Conservation (phyloP, 306 rosid species). For the Datisca glomerata region DNA sequence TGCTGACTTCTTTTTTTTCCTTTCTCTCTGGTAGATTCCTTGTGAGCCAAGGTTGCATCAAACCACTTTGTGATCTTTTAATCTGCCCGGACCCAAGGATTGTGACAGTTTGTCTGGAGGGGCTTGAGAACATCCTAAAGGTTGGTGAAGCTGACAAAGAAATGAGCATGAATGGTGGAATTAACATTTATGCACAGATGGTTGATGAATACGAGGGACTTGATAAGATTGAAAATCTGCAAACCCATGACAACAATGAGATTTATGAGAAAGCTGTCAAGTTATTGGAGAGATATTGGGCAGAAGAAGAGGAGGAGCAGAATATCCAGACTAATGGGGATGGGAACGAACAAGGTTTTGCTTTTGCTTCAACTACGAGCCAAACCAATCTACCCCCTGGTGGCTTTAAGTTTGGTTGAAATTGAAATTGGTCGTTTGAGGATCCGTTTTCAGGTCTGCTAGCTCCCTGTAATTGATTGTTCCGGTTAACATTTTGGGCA, state of each 20-base stretch:
- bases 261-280: slow-evolving; percentile 61
- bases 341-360: no score
- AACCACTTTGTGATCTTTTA: slow-evolving; percentile 46
- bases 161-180: slow-evolving; percentile 34
- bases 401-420: no score
- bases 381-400: no score
- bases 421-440: no score
- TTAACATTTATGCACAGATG: slow-evolving; percentile 34
- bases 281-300: slow-evolving; percentile 66
- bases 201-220: slow-evolving; percentile 47
- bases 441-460: no score
- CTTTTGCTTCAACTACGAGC: no score
- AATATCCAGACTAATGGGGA: no score
- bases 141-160: slow-evolving; percentile 61
- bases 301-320: slow-evolving; percentile 56
- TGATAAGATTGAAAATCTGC: slow-evolving; percentile 48
- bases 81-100: slow-evolving; percentile 41
- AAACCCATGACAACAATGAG: slow-evolving; percentile 47
- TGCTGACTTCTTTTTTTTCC: no score
- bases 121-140: slow-evolving; percentile 49
- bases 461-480: no score
- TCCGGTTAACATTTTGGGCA: no score
- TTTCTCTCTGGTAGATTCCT: slow-evolving; percentile 27
- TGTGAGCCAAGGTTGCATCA: slow-evolving; percentile 45
- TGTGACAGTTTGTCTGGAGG: slow-evolving; percentile 49